A percentile compares a stretch with the other conserved stretches of the same genome.
phyloP scores from a whole-genome alignment of 352 stramenopile species.

The Phytophthora sansomeana region DNA sequence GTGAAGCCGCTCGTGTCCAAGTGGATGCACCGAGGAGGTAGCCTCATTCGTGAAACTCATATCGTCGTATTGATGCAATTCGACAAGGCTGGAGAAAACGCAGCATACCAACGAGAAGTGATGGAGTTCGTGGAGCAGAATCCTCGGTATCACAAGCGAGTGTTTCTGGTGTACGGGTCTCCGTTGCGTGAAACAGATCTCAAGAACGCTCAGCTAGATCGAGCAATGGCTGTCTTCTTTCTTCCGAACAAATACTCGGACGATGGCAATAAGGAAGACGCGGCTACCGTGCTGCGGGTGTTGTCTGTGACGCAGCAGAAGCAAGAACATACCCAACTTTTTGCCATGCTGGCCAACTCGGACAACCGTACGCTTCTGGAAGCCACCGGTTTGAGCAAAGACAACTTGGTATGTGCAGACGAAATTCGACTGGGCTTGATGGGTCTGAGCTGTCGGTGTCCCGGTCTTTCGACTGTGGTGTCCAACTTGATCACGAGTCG shows the following conservation, averaged over 20 bases:
- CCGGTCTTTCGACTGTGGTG: constrained; percentile 81
- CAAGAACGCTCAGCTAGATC: constrained; percentile 61
- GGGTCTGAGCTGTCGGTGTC: constrained; percentile 85
- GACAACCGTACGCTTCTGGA: constrained; percentile 84
- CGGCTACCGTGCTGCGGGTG: constrained; percentile 81
- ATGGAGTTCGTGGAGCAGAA: constrained; percentile 77
- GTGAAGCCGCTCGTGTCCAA: constrained; percentile 36
- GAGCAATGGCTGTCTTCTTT: constrained; percentile 86
- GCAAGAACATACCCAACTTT: constrained; percentile 70
- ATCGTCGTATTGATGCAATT: constrained; percentile 86
- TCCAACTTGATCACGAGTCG: constrained; percentile 88
- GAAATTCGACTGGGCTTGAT: constrained; percentile 85
- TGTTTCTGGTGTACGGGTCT: constrained; percentile 84
- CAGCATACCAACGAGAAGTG: constrained; percentile 69
- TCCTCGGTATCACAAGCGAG: constrained; percentile 75
- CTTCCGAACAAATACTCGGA: constrained; percentile 86
- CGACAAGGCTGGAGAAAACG: constrained; percentile 53
- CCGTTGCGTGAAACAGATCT: constrained; percentile 65
- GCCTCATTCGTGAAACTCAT: constrained; percentile 75
- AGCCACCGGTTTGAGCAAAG: constrained; percentile 69
- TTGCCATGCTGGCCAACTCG: constrained; percentile 87
- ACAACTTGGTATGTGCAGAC: constrained; percentile 84
- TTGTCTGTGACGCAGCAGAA: constrained; percentile 78
- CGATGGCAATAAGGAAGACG: constrained; percentile 83
- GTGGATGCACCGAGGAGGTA: constrained; percentile 63